These are phyloP conservation scores for Salix exigua DNA, from an alignment of 345 rosid genomes.

Conservation along the genomic window DNA sequence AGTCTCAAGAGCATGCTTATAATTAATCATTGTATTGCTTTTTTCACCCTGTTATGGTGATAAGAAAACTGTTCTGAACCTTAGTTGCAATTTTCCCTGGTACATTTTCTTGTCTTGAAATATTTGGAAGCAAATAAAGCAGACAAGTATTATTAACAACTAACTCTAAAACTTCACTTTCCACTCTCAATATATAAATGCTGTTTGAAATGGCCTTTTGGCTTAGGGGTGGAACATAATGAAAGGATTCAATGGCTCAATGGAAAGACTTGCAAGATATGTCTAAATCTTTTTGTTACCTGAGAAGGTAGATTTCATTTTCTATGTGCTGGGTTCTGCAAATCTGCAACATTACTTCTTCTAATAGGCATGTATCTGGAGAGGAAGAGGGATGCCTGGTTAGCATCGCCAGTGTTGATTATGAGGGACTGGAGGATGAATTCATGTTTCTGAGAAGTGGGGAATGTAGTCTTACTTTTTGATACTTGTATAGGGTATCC, in stretches of 20 bases:
- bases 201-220: background rate
- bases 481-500: background rate
- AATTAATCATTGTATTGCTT: background rate
- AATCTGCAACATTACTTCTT: background rate
- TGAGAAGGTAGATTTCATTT: background rate
- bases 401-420: background rate
- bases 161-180: too few relatives aligned
- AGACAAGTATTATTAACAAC: too few relatives aligned
- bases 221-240: background rate
- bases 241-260: background rate
- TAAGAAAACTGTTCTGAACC: background rate
- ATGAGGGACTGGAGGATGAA: background rate
- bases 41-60: too few relatives aligned
- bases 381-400: background rate
- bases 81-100: background rate
- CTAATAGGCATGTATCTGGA: background rate
- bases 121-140: background rate
- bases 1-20: background rate
- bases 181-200: background rate
- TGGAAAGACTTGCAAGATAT: background rate
- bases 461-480: background rate
- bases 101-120: background rate
- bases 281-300: background rate
- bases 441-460: background rate
- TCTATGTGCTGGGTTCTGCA: background rate